Evolutionary conservation across 495 filamentous ascomycete genomes (phyloP), one percentile per base, ranked within the genome.

Genomic region (Bacidia gigantensis): DNA sequence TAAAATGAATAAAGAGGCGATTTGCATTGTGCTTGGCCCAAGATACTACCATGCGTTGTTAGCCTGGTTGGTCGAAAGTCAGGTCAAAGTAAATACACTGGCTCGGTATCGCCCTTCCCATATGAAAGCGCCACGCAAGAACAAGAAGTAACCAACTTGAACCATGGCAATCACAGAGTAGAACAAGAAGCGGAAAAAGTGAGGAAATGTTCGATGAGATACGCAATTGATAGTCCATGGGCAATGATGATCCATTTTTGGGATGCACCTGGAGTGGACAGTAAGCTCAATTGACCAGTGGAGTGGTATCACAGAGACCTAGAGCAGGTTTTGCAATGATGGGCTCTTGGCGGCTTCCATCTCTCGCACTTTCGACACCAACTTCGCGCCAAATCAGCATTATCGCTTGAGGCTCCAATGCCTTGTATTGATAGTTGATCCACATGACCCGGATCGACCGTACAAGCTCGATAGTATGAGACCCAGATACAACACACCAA

Each of bases 211-310:
- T 49, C 81, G 79, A 63, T 94, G 76, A 2, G 89, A 95, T 41
- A 97, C 87, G 67, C 92, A 98, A 64, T 93, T 96, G 41, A 71
- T 68, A 1, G 89, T 96, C 92, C 92, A 98, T 0, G 92, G 89
- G 62, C 92, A 98, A 69, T 98, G 92, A 67, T 98, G 92, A 71
- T 98, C 92, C 93, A 98, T 97, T 64, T 86, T 89, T 1, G 89
- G 85, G 53, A 97, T 82, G 66, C 92, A 98, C 64, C 83, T 87
- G 51, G n/a, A n/a, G n/a, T n/a, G n/a, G n/a, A n/a, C n/a, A n/a
- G 2, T 44, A 2, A 18, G 2, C 11, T 17, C 11, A 17, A 11
- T 20, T 44, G n/a, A 22, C 3, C 10, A 17, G 18, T n/a, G 41
- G 9, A 44, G 18, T 10, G 18, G 7, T n/a, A n/a, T n/a, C n/a